These are phyloP conservation scores for Aspergillus tamarii DNA, from an alignment of 2,329 filamentous ascomycete species.

Conservation along the genomic window DNA sequence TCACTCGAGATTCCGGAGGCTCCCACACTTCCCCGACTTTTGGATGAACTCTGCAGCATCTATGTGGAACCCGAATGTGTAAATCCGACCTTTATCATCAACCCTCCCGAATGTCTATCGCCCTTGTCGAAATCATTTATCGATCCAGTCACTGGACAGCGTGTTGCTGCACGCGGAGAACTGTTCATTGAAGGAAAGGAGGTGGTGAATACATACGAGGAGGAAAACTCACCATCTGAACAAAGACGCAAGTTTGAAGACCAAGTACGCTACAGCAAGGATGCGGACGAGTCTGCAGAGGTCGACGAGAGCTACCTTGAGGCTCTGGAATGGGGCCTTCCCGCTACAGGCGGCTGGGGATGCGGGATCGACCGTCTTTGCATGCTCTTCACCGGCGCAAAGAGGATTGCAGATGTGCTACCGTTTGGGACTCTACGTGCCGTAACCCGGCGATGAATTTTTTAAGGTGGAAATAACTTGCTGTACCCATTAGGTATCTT, in stretches of 20 bases:
- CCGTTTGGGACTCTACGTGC: slow-evolving; percentile 80
- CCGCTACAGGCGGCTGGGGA: slow-evolving; percentile 97
- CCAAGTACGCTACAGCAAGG: slow-evolving; percentile 54
- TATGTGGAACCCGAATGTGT: slow-evolving; percentile 79
- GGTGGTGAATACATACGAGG: slow-evolving; percentile 95
- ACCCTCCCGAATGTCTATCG: slow-evolving; percentile 89
- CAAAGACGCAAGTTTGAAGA: slow-evolving; percentile 81
- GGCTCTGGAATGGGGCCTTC: slow-evolving; percentile 83
- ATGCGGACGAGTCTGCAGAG: slow-evolving; percentile 53
- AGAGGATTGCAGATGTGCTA: slow-evolving; percentile 81
- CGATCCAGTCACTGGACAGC: slow-evolving; percentile 69
- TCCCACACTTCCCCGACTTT: slow-evolving; percentile 67
- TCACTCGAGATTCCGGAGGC: slow-evolving; percentile 54
- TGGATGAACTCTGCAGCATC: slow-evolving; percentile 75
- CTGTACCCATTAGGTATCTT: background rate
- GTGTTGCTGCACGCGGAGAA: slow-evolving; percentile 79
- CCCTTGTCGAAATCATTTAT: slow-evolving; percentile 86
- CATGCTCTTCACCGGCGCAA: slow-evolving; percentile 83
- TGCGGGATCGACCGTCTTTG: slow-evolving; percentile 88
- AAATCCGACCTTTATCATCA: slow-evolving; percentile 78
- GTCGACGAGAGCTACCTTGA: slow-evolving; percentile 81
- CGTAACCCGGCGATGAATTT: slow-evolving; percentile 37
- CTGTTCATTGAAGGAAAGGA: slow-evolving; percentile 81
- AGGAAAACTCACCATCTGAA: slow-evolving; percentile 89
- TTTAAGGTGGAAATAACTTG: too few species aligned